phyloP scores from a whole-genome alignment of 2,329 filamentous ascomycete genomes.

The Juglanconis juglandina region DNA sequence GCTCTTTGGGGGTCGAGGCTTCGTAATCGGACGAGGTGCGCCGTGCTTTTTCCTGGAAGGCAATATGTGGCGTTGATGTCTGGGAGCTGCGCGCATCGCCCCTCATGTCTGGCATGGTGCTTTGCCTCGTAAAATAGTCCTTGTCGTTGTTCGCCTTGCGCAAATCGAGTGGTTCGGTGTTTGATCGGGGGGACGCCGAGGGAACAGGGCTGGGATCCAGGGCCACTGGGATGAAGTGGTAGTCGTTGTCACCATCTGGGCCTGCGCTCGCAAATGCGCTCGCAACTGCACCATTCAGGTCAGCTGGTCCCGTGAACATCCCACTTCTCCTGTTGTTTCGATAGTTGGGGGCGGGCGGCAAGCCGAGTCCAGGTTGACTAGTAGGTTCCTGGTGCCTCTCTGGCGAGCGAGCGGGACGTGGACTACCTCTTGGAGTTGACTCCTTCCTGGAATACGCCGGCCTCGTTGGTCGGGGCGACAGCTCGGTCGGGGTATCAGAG shows the following conservation, averaged over 20 bases:
- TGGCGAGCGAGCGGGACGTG: constrained; percentile 51
- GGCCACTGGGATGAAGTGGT: constrained; percentile 73
- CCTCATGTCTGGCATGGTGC: constrained; percentile 39
- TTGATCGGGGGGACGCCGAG: constrained; percentile 51
- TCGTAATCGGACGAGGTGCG: constrained; percentile 60
- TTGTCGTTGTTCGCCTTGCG: constrained; percentile 47
- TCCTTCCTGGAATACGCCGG: constrained; percentile 49
- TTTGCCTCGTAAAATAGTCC: constrained; percentile 58
- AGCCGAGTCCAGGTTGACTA: constrained; percentile 59
- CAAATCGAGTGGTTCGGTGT: constrained; percentile 45
- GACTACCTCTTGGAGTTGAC: constrained; percentile 53
- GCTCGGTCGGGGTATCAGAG: constrained; percentile 65
- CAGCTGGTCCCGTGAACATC: constrained; percentile 43
- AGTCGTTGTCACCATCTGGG: constrained; percentile 49
- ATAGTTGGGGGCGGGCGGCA: constrained; percentile 70
- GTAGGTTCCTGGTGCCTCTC: constrained; percentile 44
- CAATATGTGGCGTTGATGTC: constrained; percentile 77
- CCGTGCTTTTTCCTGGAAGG: constrained; percentile 80
- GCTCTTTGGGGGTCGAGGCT: constrained; percentile 49
- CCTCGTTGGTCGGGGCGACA: constrained; percentile 59
- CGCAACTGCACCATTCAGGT: constrained; percentile 33
- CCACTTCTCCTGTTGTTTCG: constrained; percentile 73
- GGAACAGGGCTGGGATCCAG: constrained; percentile 66
- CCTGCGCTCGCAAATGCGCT: constrained; percentile 22
- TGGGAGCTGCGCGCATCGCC: constrained; percentile 38